Percentiles rank a stretch among this genome's conserved stretches.
Conservation (phyloP, 495 filamentous ascomycete genomes). For the Penicillium bovifimosum region DNA sequence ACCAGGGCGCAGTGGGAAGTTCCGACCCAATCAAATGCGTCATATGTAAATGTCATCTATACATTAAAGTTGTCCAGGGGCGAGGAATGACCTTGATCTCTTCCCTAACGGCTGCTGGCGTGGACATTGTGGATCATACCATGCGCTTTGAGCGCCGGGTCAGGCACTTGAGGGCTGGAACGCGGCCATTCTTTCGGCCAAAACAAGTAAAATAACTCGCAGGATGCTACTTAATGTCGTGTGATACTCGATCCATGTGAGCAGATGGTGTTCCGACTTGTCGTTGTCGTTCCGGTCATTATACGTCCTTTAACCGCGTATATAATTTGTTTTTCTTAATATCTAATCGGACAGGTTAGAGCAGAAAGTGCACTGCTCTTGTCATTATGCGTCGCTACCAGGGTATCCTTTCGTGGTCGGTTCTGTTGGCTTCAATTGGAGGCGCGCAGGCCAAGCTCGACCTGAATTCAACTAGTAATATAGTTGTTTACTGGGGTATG, state of each 20-base stretch:
- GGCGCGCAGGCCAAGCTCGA: constrained; percentile 40
- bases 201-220: constrained; percentile 12
- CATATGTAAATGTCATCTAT: neutral
- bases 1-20: neutral
- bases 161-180: constrained; percentile 5
- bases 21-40: constrained; percentile 12
- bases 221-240: constrained; percentile 17
- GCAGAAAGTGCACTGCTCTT: neutral
- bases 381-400: constrained; percentile 26
- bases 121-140: constrained; percentile 17
- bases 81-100: neutral
- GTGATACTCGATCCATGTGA: neutral
- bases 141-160: constrained; percentile 7
- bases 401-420: constrained; percentile 21
- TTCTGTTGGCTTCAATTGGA: constrained; percentile 27
- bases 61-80: neutral
- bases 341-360: neutral
- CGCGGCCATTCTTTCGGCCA: constrained; percentile 14
- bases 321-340: neutral
- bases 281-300: neutral
- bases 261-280: neutral
- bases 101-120: constrained; percentile 2
- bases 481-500: constrained; percentile 61
- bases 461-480: constrained; percentile 40
- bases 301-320: neutral